These are phyloP conservation scores for Picea glauca DNA, from an alignment of 75 land plant species.

Conservation along the genomic window DNA sequence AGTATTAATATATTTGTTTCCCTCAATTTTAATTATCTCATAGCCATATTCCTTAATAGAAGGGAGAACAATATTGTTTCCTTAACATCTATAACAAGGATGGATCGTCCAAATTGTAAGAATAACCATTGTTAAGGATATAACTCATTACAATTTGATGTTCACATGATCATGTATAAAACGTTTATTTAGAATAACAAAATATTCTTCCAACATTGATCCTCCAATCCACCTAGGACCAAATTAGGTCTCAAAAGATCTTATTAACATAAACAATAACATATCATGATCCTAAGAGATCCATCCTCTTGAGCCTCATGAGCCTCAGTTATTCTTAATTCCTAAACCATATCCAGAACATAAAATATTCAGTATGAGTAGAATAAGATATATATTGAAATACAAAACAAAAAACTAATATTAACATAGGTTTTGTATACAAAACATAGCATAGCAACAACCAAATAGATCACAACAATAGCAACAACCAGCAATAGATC, in stretches of 20 bases:
- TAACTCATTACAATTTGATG: neutral
- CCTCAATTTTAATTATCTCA: neutral
- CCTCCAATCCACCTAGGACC: neutral
- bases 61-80: neutral
- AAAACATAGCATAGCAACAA: neutral
- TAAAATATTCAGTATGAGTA: neutral
- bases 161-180: neutral
- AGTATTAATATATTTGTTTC: neutral
- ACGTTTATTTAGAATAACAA: neutral
- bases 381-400: neutral
- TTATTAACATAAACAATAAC: no score
- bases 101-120: neutral
- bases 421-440: no score
- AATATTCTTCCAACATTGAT: neutral
- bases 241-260: no score
- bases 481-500: conserved; percentile 6
- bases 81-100: neutral
- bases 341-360: neutral
- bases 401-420: no score
- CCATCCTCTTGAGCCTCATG: neutral
- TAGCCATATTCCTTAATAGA: neutral
- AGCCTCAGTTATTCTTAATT: neutral
- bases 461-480: no score
- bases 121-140: neutral
- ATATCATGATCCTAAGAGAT: neutral